Base-by-base conservation (phyloP, 306 rosid genomes). In the Rosa multiflora region DNA sequence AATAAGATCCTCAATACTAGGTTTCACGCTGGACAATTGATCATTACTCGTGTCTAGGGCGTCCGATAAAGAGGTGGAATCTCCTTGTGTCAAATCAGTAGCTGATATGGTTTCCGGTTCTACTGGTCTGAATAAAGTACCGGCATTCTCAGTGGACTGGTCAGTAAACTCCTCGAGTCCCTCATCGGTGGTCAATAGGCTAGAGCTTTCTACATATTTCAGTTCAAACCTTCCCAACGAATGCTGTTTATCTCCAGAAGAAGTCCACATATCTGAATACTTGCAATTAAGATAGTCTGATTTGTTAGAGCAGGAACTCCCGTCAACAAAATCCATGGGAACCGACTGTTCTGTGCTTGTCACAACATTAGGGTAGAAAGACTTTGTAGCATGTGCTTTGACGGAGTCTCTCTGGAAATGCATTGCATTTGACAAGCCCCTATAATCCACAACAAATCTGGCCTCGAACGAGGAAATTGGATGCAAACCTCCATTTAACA, bases 401-500 rank as follows among this genome's bases (percentile, higher is more conserved):
- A 82, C 82, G 61, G 86, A 80, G 59, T 80, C 86, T 78, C 91
- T 85, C n/a, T 74, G 67, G 37, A 87, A 76, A 20, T 75, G 86
- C 68, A 83, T 77, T 84, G 91, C 90, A 70, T 74, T 58, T 6
- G 88, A 89, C 73, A 84, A 82, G 74, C 92, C 82, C 52, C 83
- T 77, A 12, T 53, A 87, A 71, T 87, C 92, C 73, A 42, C 39
- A 26, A 64, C 42, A 78, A 78, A 84, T 86, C 84, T 86, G 51
- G 77, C 82, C 66, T 88, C 92, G 53, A 80, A 51, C 92, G 52
- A 26, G 29, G 71, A 82, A 23, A 83, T 53, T 49, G 87, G 79
- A 70, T 81, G 91, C 73, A 83, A 75, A 37, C 91, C 93, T 66
- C 97, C 92, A 75, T 81, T 88, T 69, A 89, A 80, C 44, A 88